phyloP scores from a whole-genome alignment of 495 filamentous ascomycete species.

The Annulohypoxylon nitens region DNA sequence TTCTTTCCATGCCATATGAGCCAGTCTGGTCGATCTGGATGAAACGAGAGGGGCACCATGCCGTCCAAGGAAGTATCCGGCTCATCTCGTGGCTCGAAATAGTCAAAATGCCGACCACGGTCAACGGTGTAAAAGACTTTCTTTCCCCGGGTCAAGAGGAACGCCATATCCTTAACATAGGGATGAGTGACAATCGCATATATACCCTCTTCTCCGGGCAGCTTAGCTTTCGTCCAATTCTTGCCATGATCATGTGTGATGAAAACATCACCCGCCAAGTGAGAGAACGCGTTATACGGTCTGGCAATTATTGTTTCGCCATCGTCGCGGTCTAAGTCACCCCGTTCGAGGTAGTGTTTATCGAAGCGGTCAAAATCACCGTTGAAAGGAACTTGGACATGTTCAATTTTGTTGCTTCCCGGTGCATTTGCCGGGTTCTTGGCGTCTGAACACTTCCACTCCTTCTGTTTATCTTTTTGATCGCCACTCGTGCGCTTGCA shows the following conservation, averaged over 20 bases:
- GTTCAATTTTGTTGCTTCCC: conserved; percentile 71
- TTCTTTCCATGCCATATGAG: conserved; percentile 87
- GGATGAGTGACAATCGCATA: conserved; percentile 76
- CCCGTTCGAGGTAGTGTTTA: conserved; percentile 85
- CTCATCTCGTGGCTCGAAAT: conserved; percentile 72
- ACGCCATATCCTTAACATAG: conserved; percentile 84
- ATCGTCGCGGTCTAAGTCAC: conserved; percentile 68
- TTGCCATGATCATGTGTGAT: conserved; percentile 88
- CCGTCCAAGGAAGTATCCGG: conserved; percentile 44
- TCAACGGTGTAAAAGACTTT: conserved; percentile 83
- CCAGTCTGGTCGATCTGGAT: conserved; percentile 84
- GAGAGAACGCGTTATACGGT: conserved; percentile 61
- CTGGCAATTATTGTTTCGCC: conserved; percentile 91
- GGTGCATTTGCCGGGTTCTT: conserved; percentile 56
- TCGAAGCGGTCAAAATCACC: conserved; percentile 69
- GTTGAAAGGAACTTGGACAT: conserved; percentile 68
- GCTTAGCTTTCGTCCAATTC: conserved; percentile 71
- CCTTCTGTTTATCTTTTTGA: conserved; percentile 71
- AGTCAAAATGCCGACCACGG: conserved; percentile 74
- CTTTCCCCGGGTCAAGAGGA: conserved; percentile 78
- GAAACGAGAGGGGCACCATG: conserved; percentile 72
- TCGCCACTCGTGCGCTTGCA: conserved; percentile 72
- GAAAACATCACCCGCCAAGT: conserved; percentile 65
- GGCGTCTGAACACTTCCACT: conserved; percentile 66
- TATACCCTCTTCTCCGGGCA: conserved; percentile 73